Conservation (phyloP, 2,329 filamentous ascomycete species). For the Clathrospora elynae region DNA sequence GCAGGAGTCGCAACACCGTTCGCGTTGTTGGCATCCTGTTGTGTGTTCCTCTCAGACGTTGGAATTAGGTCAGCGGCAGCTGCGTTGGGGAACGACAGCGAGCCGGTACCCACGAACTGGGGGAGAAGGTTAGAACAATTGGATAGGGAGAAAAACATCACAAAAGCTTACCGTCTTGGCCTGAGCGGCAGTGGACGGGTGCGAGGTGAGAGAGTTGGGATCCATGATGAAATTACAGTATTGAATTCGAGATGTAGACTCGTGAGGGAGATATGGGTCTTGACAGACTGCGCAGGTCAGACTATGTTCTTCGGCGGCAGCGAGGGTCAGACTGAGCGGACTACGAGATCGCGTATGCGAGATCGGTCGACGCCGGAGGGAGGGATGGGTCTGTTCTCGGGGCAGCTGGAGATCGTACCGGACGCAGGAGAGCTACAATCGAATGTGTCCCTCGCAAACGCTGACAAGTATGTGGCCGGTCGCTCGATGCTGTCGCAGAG, state of each 20-base stretch:
- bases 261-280: constrained; percentile 36
- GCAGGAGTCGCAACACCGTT: constrained; percentile 86
- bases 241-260: constrained; percentile 37
- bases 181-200: constrained; percentile 88
- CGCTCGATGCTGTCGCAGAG: constrained; percentile 30
- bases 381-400: constrained; percentile 18
- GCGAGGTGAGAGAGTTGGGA: constrained; percentile 74
- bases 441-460: constrained; percentile 87
- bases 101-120: constrained; percentile 80
- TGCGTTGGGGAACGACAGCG: constrained; percentile 84
- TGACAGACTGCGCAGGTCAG: constrained; percentile 46
- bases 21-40: constrained; percentile 55
- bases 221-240: constrained; percentile 68
- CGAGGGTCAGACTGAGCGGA: constrained; percentile 35
- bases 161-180: constrained; percentile 69
- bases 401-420: constrained; percentile 52
- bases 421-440: constrained; percentile 92
- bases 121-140: constrained; percentile 30
- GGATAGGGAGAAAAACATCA: constrained; percentile 26
- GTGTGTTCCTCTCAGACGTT: constrained; percentile 70
- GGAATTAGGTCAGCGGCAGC: constrained; percentile 80
- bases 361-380: constrained; percentile 39
- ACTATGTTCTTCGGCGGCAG: constrained; percentile 34
- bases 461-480: constrained; percentile 48
- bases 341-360: constrained; percentile 42